These are phyloP conservation scores for Magnolia kwangsiensis DNA, from an alignment of 164 flowering plant genomes.

Conservation along the genomic window DNA sequence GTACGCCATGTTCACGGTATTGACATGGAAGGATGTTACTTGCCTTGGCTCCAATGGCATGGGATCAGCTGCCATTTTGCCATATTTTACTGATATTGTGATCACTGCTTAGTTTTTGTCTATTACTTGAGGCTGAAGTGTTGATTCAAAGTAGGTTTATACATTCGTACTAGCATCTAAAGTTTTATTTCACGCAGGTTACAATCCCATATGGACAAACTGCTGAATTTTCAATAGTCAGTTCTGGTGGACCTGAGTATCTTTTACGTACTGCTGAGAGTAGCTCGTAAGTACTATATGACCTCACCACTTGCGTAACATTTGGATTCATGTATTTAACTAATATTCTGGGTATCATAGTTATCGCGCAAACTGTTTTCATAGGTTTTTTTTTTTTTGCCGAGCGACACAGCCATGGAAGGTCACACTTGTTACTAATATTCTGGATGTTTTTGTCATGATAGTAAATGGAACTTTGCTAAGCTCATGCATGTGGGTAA, in stretches of 20 bases:
- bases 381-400: too few relatives aligned
- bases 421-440: too few relatives aligned
- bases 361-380: neutral
- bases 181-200: conserved; percentile 40
- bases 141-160: neutral
- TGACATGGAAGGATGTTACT: neutral
- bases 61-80: neutral
- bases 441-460: too few relatives aligned
- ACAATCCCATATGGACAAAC: conserved; percentile 53
- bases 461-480: too few relatives aligned
- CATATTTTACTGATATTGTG: neutral
- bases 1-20: too few relatives aligned
- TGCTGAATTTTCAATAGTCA: conserved; percentile 43
- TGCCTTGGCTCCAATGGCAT: neutral
- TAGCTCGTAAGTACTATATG: conserved; percentile 42
- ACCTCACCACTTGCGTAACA: neutral
- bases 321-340: neutral
- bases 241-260: conserved; percentile 42
- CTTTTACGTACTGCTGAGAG: conserved; percentile 43
- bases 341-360: neutral
- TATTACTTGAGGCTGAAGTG: neutral
- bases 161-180: neutral
- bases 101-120: neutral
- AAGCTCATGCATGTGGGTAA: too few relatives aligned
- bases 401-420: too few relatives aligned